Base-by-base conservation (phyloP, 345 rosid genomes). In the Euphorbia peplus region DNA sequence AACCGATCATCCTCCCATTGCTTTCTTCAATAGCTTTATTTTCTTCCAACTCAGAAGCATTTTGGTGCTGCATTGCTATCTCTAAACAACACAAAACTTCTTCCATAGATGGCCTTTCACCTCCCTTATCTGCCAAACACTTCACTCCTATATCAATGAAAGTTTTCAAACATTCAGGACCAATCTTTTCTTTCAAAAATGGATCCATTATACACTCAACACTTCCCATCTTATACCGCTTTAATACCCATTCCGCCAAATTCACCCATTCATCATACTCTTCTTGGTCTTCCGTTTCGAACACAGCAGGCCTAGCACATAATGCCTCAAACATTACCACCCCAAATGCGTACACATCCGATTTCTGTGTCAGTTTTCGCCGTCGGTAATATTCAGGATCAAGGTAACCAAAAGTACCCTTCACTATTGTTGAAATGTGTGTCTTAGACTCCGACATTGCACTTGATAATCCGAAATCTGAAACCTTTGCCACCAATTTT, bases 281-380 rank as follows among this genome's bases (percentile, higher is more conserved):
- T 6, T 63, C 70, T 26, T 26, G 42, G 42, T 4, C 42, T 4
- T 60, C 4, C 19, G 24, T 29, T 60, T 60, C 39, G 37, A 32
- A 32, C 3, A 62, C 69, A 55, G 84, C 82, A 0, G 72, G 76
- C 64, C 78, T 66, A 1, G 70, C 82, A 12, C 84, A 54, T 22
- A 75, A 59, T 28, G 66, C 73, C 74, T 81, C 72, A 14, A 81
- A 72, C 15, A 78, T 11, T 3, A 81, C 80, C 62, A 75, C 84
- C 16, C 80, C 78, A 8, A 81, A 78, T 14, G 82, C 75, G 60
- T 67, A 74, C 15, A 68, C 71, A 57, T 68, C 71, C 16, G 71
- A 68, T 28, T 68, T 68, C 26, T 42, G 63, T 14, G 71, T 68
- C 37, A 68, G 63, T 28, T 68, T 41, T 26, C 25, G 26, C 0